Conservation (phyloP, 1,139 yeast genomes). For the Suhomyces taliae region DNA sequence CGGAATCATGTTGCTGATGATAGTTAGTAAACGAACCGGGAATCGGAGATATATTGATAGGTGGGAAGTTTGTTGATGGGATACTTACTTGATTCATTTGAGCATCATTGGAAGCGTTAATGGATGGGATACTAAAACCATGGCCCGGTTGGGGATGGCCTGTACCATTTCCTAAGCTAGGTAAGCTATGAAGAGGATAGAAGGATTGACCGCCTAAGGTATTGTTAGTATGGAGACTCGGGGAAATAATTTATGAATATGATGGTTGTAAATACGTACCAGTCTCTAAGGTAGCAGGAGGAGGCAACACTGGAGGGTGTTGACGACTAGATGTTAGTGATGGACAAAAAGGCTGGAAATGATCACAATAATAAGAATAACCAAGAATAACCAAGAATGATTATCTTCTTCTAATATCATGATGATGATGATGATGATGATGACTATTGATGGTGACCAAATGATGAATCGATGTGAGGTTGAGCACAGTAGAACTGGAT, state of each 20-base stretch:
- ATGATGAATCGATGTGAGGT: no score
- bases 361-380: background rate
- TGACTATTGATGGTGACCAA: no score
- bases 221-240: conserved; percentile 14
- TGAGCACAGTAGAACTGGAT: no score
- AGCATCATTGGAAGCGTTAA: conserved; percentile 34
- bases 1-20: conserved; percentile 20
- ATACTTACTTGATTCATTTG: conserved; percentile 31
- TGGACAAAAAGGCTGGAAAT: background rate
- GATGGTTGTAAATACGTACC: conserved; percentile 31
- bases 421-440: no score
- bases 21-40: conserved; percentile 1
- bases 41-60: no score
- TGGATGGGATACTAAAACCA: conserved; percentile 48
- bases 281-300: conserved; percentile 54
- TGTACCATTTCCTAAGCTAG: conserved; percentile 48
- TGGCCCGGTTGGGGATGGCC: conserved; percentile 41
- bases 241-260: background rate
- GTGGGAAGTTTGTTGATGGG: no score
- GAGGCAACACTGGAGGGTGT: conserved; percentile 56
- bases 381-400: background rate
- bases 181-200: conserved; percentile 52
- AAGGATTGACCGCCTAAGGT: conserved; percentile 46
- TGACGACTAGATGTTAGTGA: conserved; percentile 40
- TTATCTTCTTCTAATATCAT: no score